Evolutionary conservation across 306 rosid genomes (phyloP), one percentile per base, ranked within the genome.

Genomic region (Acacia acuminata): DNA sequence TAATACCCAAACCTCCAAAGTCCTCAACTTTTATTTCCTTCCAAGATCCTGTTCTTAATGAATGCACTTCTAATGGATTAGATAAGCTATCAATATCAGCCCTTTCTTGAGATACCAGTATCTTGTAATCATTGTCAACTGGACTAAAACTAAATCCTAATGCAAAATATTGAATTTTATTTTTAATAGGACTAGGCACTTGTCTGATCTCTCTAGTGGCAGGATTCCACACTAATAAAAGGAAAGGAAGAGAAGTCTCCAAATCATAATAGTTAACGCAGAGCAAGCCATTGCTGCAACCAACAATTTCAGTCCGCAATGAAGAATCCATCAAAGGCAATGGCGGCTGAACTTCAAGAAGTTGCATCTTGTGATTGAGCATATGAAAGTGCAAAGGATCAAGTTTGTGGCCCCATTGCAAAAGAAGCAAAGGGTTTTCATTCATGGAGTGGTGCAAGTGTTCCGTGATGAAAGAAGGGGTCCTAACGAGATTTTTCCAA

Each of bases 161-260:
- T 20, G 2, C n/a, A 3, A 2, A 8, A 55, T 0, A 0, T 1
- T 2, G 1, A 20, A 0, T 0, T 2, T 2, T 1, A 55, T 2
- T 8, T 20, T n/a, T 8, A 19, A 55, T 20, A 6, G 22, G 8
- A 4, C 10, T 51, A 4, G 12, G 27, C 12, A 55, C 27, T 1
- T 19, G 4, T n/a, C 4, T 20, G 4, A 55, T 11, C 27, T 7
- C 4, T 20, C 63, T 55, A 55, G 4, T 55, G 0, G 63, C 63
- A 2, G 27, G 63, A 55, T 55, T 55, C 63, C 63, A 55, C 1
- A 55, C 2, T 20, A 8, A 27, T 27, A 27, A 7, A 55, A 8
- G n/a, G 11, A 8, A 16, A 5, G 20, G 58, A 17, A 1, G 20
- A 51, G 12, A 56, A 7, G 3, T 19, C 32, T 30, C 32, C 32